These are phyloP conservation scores for Fraxinus cuspidata DNA, from an alignment of 257 asterid genomes.

Conservation along the genomic window DNA sequence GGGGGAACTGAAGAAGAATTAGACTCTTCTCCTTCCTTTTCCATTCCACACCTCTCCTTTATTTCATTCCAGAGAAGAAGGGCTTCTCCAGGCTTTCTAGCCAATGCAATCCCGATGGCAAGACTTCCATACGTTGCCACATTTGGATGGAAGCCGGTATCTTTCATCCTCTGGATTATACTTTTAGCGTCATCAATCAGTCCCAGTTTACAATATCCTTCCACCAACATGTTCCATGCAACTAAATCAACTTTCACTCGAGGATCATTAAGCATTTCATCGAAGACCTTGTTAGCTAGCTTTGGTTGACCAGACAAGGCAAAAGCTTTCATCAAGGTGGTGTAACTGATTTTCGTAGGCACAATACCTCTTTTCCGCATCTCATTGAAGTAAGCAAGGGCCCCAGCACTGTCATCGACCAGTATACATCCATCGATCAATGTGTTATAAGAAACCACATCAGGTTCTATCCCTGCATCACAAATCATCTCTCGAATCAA, in stretches of 20 bases:
- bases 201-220: slow-evolving; percentile 80
- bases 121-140: slow-evolving; percentile 92
- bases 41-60: slow-evolving; percentile 68
- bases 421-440: slow-evolving; percentile 83
- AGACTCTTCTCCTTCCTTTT: slow-evolving; percentile 34
- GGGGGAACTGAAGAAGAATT: slow-evolving; percentile 38
- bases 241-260: slow-evolving; percentile 83
- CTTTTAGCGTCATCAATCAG: slow-evolving; percentile 69
- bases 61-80: slow-evolving; percentile 90
- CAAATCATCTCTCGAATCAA: slow-evolving; percentile 64
- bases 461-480: slow-evolving; percentile 70
- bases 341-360: slow-evolving; percentile 88
- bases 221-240: slow-evolving; percentile 97
- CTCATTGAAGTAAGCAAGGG: slow-evolving; percentile 84
- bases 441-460: slow-evolving; percentile 89
- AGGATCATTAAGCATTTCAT: slow-evolving; percentile 89
- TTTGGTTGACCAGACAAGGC: slow-evolving; percentile 86
- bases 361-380: slow-evolving; percentile 89
- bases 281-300: slow-evolving; percentile 74
- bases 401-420: slow-evolving; percentile 83
- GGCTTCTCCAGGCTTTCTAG: slow-evolving; percentile 96
- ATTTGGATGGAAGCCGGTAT: slow-evolving; percentile 57
- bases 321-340: slow-evolving; percentile 97
- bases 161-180: slow-evolving; percentile 72
- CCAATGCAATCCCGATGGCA: slow-evolving; percentile 78